A percentile compares a stretch with the other conserved stretches of the same genome.
Evolutionary conservation across 73 alveolate species (phyloP).

Genomic region (Stentor roeselii): DNA sequence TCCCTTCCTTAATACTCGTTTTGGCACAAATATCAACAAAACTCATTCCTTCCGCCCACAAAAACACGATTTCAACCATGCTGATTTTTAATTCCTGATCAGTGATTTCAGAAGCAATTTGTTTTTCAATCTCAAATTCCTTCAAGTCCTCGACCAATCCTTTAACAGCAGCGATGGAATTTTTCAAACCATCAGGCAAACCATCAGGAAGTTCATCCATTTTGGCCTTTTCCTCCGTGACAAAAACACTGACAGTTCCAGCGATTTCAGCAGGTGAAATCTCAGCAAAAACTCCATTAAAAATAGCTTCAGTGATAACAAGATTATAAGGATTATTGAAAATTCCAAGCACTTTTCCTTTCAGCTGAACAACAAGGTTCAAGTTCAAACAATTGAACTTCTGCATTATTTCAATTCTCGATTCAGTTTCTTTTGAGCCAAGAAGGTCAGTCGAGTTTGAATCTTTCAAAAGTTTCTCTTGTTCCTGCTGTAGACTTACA

Average conservation of each 20-base stretch:
- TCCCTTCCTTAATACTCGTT: slow-evolving; percentile 61
- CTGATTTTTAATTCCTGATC: slow-evolving; percentile 42
- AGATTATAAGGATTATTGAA: slow-evolving; percentile 23
- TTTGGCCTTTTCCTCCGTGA: slow-evolving; percentile 19
- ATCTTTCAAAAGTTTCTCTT: background rate
- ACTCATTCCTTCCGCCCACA: slow-evolving; percentile 64
- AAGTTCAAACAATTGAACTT: background rate
- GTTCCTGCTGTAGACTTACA: background rate
- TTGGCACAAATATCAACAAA: slow-evolving; percentile 51
- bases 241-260: background rate
- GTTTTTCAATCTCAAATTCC: background rate
- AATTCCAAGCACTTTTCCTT: slow-evolving; percentile 11
- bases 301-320: background rate
- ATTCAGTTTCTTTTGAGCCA: background rate
- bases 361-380: background rate
- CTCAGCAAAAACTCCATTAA: background rate
- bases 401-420: background rate
- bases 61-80: slow-evolving; percentile 55
- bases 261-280: background rate
- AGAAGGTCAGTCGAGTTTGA: background rate
- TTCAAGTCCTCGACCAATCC: background rate
- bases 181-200: background rate
- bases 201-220: slow-evolving; percentile 3
- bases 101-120: slow-evolving; percentile 14
- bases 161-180: background rate